These are phyloP conservation scores for Sparassis latifolia DNA, from an alignment of 1,284 basidiomycete genomes.

Conservation along the genomic window DNA sequence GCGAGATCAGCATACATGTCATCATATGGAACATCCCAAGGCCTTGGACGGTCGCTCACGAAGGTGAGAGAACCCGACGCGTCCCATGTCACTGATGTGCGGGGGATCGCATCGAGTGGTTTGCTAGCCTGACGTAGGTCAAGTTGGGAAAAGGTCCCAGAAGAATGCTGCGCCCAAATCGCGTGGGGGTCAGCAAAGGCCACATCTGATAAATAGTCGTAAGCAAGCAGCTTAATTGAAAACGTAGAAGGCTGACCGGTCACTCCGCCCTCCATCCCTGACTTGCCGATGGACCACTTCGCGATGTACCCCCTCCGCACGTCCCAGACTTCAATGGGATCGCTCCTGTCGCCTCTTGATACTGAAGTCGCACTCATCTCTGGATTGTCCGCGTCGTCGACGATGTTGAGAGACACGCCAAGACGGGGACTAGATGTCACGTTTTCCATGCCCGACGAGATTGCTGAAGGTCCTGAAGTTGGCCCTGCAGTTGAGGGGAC, in stretches of 20 bases:
- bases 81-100: conserved; percentile 67
- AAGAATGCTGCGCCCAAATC: conserved; percentile 73
- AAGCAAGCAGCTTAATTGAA: too few relatives aligned
- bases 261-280: conserved; percentile 59
- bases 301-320: conserved; percentile 75
- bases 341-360: conserved; percentile 34
- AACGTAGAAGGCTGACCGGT: conserved; percentile 42
- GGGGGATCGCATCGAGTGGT: conserved; percentile 66
- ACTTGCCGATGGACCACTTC: conserved; percentile 71
- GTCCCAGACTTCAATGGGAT: conserved; percentile 84
- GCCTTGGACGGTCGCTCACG: conserved; percentile 49
- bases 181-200: conserved; percentile 67
- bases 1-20: conserved; percentile 53
- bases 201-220: conserved; percentile 39
- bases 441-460: conserved; percentile 1
- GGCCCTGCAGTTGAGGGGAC: too few relatives aligned
- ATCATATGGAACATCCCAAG: conserved; percentile 79
- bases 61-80: conserved; percentile 65
- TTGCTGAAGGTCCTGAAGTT: too few relatives aligned
- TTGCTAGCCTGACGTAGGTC: conserved; percentile 60
- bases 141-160: conserved; percentile 75
- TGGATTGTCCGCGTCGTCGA: neutral
- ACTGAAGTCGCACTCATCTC: conserved; percentile 10
- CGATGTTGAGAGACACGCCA: too few relatives aligned
- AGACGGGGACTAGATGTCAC: conserved; percentile 15